phyloP scores from a whole-genome alignment of 768 basidiomycete genomes.

The Russula ochroleuca region DNA sequence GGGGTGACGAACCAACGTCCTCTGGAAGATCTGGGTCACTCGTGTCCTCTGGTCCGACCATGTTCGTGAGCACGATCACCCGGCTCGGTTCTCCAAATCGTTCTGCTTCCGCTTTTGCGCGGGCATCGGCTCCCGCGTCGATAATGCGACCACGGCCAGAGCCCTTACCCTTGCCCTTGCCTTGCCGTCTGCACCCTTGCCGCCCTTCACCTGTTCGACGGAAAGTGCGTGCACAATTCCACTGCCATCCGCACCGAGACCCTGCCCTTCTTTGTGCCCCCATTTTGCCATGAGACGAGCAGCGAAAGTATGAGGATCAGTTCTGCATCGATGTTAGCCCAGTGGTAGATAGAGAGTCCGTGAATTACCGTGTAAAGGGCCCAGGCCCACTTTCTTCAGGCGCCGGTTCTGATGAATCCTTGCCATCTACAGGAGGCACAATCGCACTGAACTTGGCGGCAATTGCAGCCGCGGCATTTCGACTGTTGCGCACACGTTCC shows the following conservation, averaged over 20 bases:
- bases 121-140: conserved; percentile 83
- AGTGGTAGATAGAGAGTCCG: conserved; percentile 19
- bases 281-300: conserved; percentile 91
- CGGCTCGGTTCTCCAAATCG: conserved; percentile 86
- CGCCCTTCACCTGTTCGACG: conserved; percentile 59
- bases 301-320: conserved; percentile 73
- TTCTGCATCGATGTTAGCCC: conserved; percentile 31
- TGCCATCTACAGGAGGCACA: conserved; percentile 35
- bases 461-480: conserved; percentile 74
- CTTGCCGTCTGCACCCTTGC: conserved; percentile 39
- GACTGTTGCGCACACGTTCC: conserved; percentile 48
- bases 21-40: conserved; percentile 80
- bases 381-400: conserved; percentile 36
- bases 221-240: conserved; percentile 88
- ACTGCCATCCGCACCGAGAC: conserved; percentile 75
- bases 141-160: conserved; percentile 85
- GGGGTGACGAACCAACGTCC: conserved; percentile 68
- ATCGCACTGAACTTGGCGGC: conserved; percentile 69
- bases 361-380: conserved; percentile 28
- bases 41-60: conserved; percentile 80
- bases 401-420: conserved; percentile 32
- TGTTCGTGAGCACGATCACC: conserved; percentile 85
- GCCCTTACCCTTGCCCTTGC: conserved; percentile 42
- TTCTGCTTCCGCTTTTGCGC: conserved; percentile 68
- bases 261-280: conserved; percentile 94